phyloP scores from a whole-genome alignment of 352 stramenopile species.

The Phytophthora brassicae region DNA sequence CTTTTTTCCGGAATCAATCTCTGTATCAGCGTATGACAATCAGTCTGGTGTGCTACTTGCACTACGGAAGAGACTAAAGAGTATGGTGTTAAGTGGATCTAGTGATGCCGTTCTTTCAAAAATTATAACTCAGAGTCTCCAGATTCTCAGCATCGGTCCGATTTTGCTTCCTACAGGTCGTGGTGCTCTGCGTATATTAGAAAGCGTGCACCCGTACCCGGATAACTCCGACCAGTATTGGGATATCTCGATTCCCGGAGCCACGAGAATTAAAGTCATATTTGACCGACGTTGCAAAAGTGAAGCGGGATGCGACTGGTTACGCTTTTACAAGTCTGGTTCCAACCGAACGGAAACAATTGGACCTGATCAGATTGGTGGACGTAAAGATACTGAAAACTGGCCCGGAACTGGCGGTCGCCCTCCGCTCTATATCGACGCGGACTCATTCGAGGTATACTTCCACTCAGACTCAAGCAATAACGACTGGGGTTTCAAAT shows the following conservation, averaged over 20 bases:
- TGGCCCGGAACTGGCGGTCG: conserved; percentile 73
- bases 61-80: conserved; percentile 27
- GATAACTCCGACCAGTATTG: conserved; percentile 74
- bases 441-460: conserved; percentile 72
- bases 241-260: conserved; percentile 67
- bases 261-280: conserved; percentile 59
- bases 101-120: conserved; percentile 23
- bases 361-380: conserved; percentile 63
- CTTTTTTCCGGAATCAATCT: conserved; percentile 29
- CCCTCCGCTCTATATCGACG: conserved; percentile 71
- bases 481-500: conserved; percentile 91
- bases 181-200: conserved; percentile 51
- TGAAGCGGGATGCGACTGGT: conserved; percentile 64
- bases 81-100: conserved; percentile 19
- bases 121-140: conserved; percentile 39
- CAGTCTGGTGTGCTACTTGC: conserved; percentile 21
- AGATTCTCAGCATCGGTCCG: conserved; percentile 28
- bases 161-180: conserved; percentile 41
- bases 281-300: conserved; percentile 77
- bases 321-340: conserved; percentile 69
- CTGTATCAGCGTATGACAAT: conserved; percentile 28
- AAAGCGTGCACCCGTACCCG: conserved; percentile 74
- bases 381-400: conserved; percentile 66
- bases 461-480: conserved; percentile 82
- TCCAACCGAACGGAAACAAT: conserved; percentile 47